A percentile compares a stretch with the other conserved stretches of the same genome.
Evolutionary conservation across 75 land plant species (phyloP).

Genomic region (Picea sitchensis): DNA sequence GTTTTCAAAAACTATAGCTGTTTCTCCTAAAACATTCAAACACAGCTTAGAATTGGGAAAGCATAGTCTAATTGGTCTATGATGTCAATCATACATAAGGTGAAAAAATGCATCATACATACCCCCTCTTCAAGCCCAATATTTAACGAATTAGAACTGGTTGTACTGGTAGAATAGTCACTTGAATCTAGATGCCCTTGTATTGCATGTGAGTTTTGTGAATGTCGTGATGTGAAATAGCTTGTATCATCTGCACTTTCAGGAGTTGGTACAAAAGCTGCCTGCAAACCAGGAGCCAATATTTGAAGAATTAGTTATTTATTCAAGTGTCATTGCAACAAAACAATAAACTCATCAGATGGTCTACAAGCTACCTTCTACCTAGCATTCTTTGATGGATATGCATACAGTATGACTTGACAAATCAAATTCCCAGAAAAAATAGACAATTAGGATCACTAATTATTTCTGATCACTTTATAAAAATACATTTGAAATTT

Average conservation of each 20-base stretch:
- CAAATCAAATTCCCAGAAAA: too few species aligned
- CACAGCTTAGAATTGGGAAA: background rate
- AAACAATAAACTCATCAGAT: background rate
- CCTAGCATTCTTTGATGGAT: background rate
- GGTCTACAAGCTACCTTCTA: background rate
- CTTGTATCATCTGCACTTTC: slow-evolving; percentile 65
- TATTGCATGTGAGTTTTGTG: slow-evolving; percentile 15
- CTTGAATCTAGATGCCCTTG: slow-evolving; percentile 18
- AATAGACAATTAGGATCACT: too few species aligned
- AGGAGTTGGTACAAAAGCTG: slow-evolving; percentile 66
- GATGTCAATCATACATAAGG: slow-evolving; percentile 1
- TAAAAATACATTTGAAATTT: background rate
- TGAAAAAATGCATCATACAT: background rate
- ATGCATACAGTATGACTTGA: too few species aligned
- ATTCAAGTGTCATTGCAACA: background rate
- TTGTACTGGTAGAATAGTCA: slow-evolving; percentile 12
- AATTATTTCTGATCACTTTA: too few species aligned
- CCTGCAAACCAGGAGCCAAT: slow-evolving; percentile 28
- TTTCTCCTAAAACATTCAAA: background rate
- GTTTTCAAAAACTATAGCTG: background rate
- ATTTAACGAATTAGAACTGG: slow-evolving; percentile 16
- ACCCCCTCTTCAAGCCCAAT: slow-evolving; percentile 19
- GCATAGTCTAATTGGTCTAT: background rate
- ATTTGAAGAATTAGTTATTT: background rate
- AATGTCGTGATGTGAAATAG: slow-evolving; percentile 54